Conservation (phyloP, 1,139 yeast genomes). For the Kodamaea plutei region DNA sequence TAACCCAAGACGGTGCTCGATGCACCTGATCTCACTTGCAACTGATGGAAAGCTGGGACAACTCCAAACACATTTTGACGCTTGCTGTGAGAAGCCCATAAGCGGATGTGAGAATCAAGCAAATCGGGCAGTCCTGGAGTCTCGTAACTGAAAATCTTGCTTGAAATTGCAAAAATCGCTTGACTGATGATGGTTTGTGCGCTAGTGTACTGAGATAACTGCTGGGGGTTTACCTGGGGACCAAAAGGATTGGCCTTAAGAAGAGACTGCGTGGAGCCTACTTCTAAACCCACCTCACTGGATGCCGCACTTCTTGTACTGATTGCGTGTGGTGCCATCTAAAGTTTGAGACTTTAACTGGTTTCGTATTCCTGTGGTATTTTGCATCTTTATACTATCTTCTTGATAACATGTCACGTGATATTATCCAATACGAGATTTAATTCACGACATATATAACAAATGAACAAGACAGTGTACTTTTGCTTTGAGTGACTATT, state of each 20-base stretch:
- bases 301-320: neutral
- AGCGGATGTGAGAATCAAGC: conserved; percentile 55
- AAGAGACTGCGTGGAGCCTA: no score
- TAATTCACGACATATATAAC: neutral
- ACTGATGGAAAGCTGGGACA: conserved; percentile 54
- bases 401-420: conserved; percentile 3
- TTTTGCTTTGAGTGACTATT: no score
- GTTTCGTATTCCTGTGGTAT: neutral
- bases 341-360: no score
- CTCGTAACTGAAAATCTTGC: conserved; percentile 67
- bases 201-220: conserved; percentile 52
- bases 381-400: conserved; percentile 2
- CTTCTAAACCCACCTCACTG: conserved; percentile 1
- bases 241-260: conserved; percentile 7
- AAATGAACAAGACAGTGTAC: no score
- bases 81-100: conserved; percentile 55
- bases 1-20: conserved; percentile 78
- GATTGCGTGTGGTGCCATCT: conserved; percentile 4
- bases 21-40: conserved; percentile 84
- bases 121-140: conserved; percentile 59
- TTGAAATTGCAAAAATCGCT: conserved; percentile 58
- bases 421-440: conserved; percentile 1
- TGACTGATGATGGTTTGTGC: conserved; percentile 64
- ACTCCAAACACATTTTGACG: conserved; percentile 51
- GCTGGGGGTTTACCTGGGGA: conserved; percentile 44